Evolutionary conservation across 768 basidiomycete species (phyloP).

Genomic region (Phlebiopsis flavidoalba): DNA sequence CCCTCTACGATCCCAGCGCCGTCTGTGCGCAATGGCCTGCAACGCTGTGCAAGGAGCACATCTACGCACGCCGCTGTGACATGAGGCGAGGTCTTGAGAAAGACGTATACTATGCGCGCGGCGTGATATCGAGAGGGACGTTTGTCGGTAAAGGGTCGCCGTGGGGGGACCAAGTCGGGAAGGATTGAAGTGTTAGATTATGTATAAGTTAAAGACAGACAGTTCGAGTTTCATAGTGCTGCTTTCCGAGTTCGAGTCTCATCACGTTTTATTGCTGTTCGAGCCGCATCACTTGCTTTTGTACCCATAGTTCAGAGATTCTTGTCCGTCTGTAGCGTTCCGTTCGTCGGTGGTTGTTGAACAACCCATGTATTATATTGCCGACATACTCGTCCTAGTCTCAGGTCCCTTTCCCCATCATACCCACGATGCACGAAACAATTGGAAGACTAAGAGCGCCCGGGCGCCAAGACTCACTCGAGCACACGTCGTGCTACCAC

Average conservation of each 20-base stretch:
- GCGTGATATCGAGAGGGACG: constrained; percentile 30
- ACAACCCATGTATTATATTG: background rate
- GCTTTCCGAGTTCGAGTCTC: background rate
- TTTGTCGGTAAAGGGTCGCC: constrained; percentile 29
- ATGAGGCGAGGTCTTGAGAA: constrained; percentile 26
- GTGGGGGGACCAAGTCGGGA: constrained; percentile 29
- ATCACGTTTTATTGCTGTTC: background rate
- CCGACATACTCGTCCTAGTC: background rate
- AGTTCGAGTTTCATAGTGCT: background rate
- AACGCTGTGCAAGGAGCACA: constrained; percentile 19
- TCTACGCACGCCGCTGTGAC: constrained; percentile 27
- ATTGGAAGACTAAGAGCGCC: background rate
- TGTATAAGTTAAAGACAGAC: constrained; percentile 13
- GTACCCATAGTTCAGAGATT: background rate
- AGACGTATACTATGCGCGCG: constrained; percentile 24
- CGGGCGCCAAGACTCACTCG: too few relatives aligned
- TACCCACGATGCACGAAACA: background rate
- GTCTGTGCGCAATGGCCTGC: constrained; percentile 15
- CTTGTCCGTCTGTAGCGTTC: background rate
- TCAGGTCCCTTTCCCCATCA: background rate
- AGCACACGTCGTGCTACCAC: too few relatives aligned
- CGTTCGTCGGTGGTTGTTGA: background rate
- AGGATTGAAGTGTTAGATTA: constrained; percentile 29
- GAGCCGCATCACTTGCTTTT: background rate
- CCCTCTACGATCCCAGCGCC: background rate